These are phyloP conservation scores for Rugosomyces carneus DNA, from an alignment of 1,284 basidiomycete species.

Conservation along the genomic window DNA sequence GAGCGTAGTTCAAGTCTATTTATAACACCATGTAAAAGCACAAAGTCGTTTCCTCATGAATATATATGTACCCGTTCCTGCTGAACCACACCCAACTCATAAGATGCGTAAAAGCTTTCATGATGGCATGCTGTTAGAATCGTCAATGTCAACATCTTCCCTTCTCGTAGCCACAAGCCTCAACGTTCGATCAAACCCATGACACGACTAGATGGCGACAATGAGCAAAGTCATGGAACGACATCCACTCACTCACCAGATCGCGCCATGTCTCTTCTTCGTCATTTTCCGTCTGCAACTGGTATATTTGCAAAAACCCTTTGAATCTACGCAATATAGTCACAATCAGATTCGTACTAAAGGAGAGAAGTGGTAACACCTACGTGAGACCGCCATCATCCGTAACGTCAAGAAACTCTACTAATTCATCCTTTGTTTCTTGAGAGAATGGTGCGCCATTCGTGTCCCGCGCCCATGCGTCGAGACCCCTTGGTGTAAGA, in stretches of 20 bases:
- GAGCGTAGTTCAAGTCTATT: background rate
- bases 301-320: conserved; percentile 75
- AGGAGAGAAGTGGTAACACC: conserved; percentile 23
- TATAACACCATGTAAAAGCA: background rate
- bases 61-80: background rate
- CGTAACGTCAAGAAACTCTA: conserved; percentile 68
- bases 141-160: conserved; percentile 35
- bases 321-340: conserved; percentile 44
- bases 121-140: background rate
- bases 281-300: conserved; percentile 74
- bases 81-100: background rate
- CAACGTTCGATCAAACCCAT: conserved; percentile 67
- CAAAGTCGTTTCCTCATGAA: background rate
- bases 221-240: conserved; percentile 10
- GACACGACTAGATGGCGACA: conserved; percentile 43
- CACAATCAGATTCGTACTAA: conserved; percentile 4
- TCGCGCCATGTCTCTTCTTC: conserved; percentile 80
- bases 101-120: background rate
- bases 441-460: conserved; percentile 68
- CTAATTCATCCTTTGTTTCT: conserved; percentile 70
- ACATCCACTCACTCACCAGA: conserved; percentile 40
- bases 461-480: conserved; percentile 70
- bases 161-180: conserved; percentile 52
- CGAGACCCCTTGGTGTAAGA: conserved; percentile 52
- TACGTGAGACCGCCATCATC: conserved; percentile 70